These are phyloP conservation scores for Codiaeum variegatum DNA, from an alignment of 441 rosid genomes.

Conservation along the genomic window DNA sequence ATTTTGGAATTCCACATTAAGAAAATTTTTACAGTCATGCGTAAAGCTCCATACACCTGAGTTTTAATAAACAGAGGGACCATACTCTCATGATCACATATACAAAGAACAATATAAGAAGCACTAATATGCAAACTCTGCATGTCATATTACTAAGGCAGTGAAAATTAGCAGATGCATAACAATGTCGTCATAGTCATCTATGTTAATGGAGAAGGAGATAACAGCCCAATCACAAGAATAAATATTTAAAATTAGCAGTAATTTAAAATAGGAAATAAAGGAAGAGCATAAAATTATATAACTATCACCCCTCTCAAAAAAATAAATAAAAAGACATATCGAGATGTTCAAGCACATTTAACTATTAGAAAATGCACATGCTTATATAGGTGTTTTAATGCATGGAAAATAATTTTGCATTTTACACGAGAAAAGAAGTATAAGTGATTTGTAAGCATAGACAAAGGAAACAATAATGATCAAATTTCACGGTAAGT, in stretches of 20 bases:
- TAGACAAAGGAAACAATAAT: background rate
- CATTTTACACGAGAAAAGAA: background rate
- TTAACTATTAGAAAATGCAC: background rate
- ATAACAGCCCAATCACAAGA: background rate
- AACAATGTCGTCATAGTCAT: background rate
- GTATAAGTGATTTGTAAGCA: background rate
- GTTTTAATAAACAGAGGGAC: conserved; percentile 8
- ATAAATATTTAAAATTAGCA: background rate
- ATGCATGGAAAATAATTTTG: background rate
- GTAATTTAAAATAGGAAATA: background rate
- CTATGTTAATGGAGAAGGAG: background rate
- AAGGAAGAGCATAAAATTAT: background rate
- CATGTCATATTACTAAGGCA: background rate
- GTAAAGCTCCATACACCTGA: conserved; percentile 97
- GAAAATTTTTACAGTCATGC: conserved; percentile 96
- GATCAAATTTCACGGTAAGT: background rate
- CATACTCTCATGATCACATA: conserved; percentile 20
- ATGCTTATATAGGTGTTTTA: background rate
- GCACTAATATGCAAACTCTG: background rate
- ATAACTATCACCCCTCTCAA: background rate
- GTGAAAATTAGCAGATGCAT: background rate
- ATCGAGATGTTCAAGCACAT: background rate
- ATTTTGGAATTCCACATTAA: conserved; percentile 98
- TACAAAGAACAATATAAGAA: conserved; percentile 3
- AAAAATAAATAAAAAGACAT: background rate